A percentile compares a stretch with the other conserved stretches of the same genome.
Evolutionary conservation across 345 rosid genomes (phyloP).

Genomic region (Gossypium rotundifolium): DNA sequence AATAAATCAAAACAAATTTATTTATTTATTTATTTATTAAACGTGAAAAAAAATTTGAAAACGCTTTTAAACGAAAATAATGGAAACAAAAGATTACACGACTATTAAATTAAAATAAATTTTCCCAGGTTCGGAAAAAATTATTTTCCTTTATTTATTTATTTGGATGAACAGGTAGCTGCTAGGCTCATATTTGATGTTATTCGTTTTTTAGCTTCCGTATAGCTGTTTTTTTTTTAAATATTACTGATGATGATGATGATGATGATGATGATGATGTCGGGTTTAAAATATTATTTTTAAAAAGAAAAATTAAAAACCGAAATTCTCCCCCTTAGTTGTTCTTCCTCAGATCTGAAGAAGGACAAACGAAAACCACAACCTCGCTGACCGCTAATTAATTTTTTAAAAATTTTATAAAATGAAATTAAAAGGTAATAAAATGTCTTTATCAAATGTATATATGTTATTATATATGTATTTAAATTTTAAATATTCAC

Average conservation of each 20-base stretch:
- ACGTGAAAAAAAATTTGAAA: background rate
- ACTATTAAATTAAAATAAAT: background rate
- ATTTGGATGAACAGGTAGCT: background rate
- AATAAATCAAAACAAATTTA: background rate
- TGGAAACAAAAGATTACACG: background rate
- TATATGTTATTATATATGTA: no score
- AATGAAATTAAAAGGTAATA: no score
- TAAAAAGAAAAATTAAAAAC: background rate
- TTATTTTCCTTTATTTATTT: background rate
- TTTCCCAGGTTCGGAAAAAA: background rate
- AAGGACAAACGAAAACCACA: conserved; percentile 41
- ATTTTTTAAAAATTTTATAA: no score
- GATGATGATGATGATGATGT: background rate
- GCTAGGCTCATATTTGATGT: conserved; percentile 5
- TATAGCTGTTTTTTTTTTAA: no score
- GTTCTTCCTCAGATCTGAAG: conserved; percentile 26
- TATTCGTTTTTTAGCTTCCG: no score
- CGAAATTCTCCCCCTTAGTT: background rate
- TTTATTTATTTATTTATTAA: background rate
- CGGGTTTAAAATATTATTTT: background rate
- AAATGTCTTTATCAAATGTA: no score
- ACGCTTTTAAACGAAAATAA: background rate
- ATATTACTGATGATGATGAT: no score
- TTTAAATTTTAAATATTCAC: no score
- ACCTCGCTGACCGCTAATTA: conserved; percentile 22